Conservation (phyloP, 306 rosid species). For the Casuarina equisetifolia region DNA sequence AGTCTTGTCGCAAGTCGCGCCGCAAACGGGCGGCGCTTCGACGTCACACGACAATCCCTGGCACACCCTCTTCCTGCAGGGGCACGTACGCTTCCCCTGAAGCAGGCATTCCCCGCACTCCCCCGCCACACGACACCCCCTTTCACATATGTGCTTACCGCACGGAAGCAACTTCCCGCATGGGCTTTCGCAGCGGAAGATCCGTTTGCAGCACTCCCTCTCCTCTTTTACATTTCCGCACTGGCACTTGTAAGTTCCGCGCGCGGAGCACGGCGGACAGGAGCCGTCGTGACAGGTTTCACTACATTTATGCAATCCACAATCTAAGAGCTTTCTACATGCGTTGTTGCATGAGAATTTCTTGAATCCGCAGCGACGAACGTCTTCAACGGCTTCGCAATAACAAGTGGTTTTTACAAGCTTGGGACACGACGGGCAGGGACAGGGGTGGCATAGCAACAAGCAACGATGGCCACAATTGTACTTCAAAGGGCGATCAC, state of each 20-base stretch:
- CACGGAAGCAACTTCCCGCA: conserved; percentile 67
- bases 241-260: conserved; percentile 49
- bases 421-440: conserved; percentile 91
- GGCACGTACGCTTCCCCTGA: conserved; percentile 84
- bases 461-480: conserved; percentile 79
- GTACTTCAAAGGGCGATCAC: conserved; percentile 66
- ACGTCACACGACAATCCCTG: conserved; percentile 86
- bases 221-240: conserved; percentile 70
- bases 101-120: conserved; percentile 79
- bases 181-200: conserved; percentile 52
- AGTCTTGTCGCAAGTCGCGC: conserved; percentile 75
- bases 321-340: conserved; percentile 60
- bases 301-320: conserved; percentile 58
- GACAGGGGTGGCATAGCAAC: conserved; percentile 91
- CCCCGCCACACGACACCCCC: conserved; percentile 70
- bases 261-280: conserved; percentile 68
- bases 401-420: conserved; percentile 69
- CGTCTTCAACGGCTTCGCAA: conserved; percentile 64
- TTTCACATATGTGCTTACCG: conserved; percentile 70
- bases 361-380: conserved; percentile 78
- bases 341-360: conserved; percentile 55
- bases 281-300: conserved; percentile 69
- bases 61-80: conserved; percentile 75
- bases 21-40: conserved; percentile 60
- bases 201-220: conserved; percentile 73